phyloP scores from a whole-genome alignment of 768 basidiomycete species.

The Polyporus arcularius region DNA sequence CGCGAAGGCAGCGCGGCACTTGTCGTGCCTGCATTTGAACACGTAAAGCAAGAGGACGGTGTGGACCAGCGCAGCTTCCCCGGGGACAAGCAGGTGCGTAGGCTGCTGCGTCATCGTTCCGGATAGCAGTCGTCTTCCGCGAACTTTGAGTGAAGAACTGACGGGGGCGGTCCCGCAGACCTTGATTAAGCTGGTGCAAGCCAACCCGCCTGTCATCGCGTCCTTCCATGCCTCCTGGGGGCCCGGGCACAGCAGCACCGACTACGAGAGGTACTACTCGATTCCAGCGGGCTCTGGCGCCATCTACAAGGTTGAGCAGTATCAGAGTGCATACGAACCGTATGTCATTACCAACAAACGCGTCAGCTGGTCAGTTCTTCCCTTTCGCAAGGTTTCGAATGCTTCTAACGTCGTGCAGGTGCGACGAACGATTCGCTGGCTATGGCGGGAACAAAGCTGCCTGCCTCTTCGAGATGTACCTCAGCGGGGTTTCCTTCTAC shows the following conservation, averaged over 20 bases:
- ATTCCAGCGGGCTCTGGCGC: conserved; percentile 58
- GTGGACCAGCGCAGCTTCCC: conserved; percentile 62
- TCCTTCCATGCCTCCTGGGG: conserved; percentile 83
- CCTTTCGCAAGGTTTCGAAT: background rate
- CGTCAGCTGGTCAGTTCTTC: conserved; percentile 64
- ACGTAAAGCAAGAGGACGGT: conserved; percentile 64
- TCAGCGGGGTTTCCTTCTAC: conserved; percentile 82
- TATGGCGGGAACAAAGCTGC: conserved; percentile 95
- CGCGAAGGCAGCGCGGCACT: conserved; percentile 65
- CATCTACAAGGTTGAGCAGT: conserved; percentile 73
- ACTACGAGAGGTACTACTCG: conserved; percentile 65
- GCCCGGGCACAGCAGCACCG: conserved; percentile 79
- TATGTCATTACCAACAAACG: conserved; percentile 78
- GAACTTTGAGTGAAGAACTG: background rate
- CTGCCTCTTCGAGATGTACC: conserved; percentile 88
- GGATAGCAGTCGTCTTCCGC: background rate
- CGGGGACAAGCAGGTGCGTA: conserved; percentile 58
- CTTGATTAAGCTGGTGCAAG: conserved; percentile 59
- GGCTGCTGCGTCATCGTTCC: background rate
- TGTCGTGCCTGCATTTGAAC: conserved; percentile 88
- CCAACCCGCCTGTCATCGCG: conserved; percentile 47
- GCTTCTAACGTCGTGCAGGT: conserved; percentile 48
- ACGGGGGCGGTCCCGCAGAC: conserved; percentile 33
- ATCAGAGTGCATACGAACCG: conserved; percentile 86
- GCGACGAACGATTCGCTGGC: conserved; percentile 88